Evolutionary conservation across 352 stramenopile species (phyloP).

Genomic region (Globisporangium nodosum): DNA sequence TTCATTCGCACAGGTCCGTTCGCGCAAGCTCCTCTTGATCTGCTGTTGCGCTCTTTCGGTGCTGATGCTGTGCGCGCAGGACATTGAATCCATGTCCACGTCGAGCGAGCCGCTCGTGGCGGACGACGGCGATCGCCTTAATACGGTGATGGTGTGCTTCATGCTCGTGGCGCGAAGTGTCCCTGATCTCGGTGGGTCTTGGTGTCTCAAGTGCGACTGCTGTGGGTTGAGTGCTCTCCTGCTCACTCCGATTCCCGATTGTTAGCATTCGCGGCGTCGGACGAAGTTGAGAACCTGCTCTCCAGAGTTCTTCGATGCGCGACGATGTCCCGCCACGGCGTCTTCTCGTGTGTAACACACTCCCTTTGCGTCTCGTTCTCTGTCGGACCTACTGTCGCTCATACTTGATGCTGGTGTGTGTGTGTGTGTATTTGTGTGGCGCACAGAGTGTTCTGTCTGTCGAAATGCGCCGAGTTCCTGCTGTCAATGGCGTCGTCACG

Average conservation of each 20-base stretch:
- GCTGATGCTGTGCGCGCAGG: constrained; percentile 17
- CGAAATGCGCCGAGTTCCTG: constrained; percentile 37
- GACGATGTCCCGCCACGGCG: constrained; percentile 18
- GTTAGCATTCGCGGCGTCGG: constrained; percentile 6
- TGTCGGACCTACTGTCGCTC: neutral
- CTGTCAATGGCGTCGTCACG: constrained; percentile 21
- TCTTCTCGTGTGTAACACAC: constrained; percentile 35
- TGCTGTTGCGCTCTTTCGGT: neutral
- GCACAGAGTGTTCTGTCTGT: constrained; percentile 23
- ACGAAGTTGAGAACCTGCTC: constrained; percentile 17
- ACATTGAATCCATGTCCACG: constrained; percentile 39
- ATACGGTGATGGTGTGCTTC: constrained; percentile 42
- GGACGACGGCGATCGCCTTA: constrained; percentile 26
- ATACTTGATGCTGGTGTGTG: neutral
- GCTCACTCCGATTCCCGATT: constrained; percentile 6
- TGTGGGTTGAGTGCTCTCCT: neutral
- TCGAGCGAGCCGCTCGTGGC: constrained; percentile 17
- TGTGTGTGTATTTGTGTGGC: neutral
- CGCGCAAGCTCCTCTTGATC: neutral
- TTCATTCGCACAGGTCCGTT: constrained; percentile 50
- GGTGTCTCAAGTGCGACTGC: no score
- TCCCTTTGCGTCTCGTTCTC: neutral
- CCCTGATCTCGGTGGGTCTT: constrained; percentile 33
- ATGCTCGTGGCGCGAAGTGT: constrained; percentile 50
- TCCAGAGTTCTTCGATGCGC: constrained; percentile 26